Base-by-base conservation (phyloP, 352 stramenopile species). In the Hyaloperonospora arabidopsidis region DNA sequence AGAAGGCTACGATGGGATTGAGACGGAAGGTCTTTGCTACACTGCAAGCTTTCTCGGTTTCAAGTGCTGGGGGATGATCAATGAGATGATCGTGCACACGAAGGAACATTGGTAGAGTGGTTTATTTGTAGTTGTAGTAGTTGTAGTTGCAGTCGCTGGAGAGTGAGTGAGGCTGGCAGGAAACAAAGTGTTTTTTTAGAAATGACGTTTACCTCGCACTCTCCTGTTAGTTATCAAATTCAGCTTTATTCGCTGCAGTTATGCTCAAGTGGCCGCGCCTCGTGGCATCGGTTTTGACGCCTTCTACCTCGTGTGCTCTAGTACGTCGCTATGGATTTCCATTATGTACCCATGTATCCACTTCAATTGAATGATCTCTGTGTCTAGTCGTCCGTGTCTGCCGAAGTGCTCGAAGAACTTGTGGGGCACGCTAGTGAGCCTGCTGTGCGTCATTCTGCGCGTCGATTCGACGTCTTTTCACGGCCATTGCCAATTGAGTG, bases 391-490 rank as follows among this genome's bases (percentile, higher is more conserved):
- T 69, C 39, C 22, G 57, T 43, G 29, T 61, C 54, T 8, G 54
- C 57, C 5, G 66, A 72, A 32, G 59, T 72, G 53, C 65, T 86
- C 47, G 72, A 84, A 34, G 67, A 82, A 17, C 63, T 83, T 18
- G 63, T 86, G 40, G 59, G 74, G 8, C 74, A 87, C 52, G 72
- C 68, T 19, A 74, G n/a, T n/a, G n/a, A n/a, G n/a, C n/a, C n/a
- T n/a, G n/a, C n/a, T n/a, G n/a, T 65, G 14, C 57, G 50, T 11
- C 53, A 64, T 10, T 22, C 55, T 3, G 15, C 15, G 15, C 45
- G 34, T 39, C 19, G 49, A 25, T 17, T 8, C 41, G 45, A 60
- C 49, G 29, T 29, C 38, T 17, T 60, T 40, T 45, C 29, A 13
- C 43, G 48, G 32, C 29, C 38, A 0, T 19, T 61, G 15, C 48